Evolutionary conservation across 805 yeast genomes (phyloP).

Genomic region (Saccharomycopsis sp.): DNA sequence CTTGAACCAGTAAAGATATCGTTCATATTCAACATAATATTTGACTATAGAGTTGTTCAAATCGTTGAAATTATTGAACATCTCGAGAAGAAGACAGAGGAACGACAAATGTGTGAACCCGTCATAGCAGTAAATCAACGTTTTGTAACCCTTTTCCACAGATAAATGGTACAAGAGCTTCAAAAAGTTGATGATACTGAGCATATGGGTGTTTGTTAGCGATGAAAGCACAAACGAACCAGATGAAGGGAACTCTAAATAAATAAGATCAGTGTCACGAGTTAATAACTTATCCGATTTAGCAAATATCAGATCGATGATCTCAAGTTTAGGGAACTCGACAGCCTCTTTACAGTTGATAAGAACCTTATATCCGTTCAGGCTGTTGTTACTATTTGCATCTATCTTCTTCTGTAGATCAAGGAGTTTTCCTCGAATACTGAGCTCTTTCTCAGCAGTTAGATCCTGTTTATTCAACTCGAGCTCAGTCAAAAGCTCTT

Average conservation of each 20-base stretch:
- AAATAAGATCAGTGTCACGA: slow-evolving; percentile 17
- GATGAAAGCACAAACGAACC: slow-evolving; percentile 79
- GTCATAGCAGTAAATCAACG: slow-evolving; percentile 72
- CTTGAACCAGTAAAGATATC: slow-evolving; percentile 84
- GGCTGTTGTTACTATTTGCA: background rate
- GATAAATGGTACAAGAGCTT: slow-evolving; percentile 50
- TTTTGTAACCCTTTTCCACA: slow-evolving; percentile 31
- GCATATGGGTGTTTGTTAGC: slow-evolving; percentile 52
- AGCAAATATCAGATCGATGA: slow-evolving; percentile 11
- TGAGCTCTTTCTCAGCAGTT: background rate
- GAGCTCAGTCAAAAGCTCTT: slow-evolving; percentile 4
- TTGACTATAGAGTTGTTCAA: slow-evolving; percentile 62
- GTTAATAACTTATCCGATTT: slow-evolving; percentile 12
- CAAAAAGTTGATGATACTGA: slow-evolving; percentile 61
- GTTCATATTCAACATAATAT: slow-evolving; percentile 55
- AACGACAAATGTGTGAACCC: slow-evolving; percentile 91
- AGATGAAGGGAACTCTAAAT: slow-evolving; percentile 61
- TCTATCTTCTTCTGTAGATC: slow-evolving; percentile 14
- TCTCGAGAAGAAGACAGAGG: slow-evolving; percentile 60
- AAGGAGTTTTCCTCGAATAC: slow-evolving; percentile 12
- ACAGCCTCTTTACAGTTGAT: slow-evolving; percentile 21
- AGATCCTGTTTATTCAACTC: background rate
- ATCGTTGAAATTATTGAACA: slow-evolving; percentile 49
- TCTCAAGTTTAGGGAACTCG: slow-evolving; percentile 17
- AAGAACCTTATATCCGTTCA: slow-evolving; percentile 15